These are phyloP conservation scores for Steccherinum ochraceum DNA, from an alignment of 768 basidiomycete genomes.

Conservation along the genomic window DNA sequence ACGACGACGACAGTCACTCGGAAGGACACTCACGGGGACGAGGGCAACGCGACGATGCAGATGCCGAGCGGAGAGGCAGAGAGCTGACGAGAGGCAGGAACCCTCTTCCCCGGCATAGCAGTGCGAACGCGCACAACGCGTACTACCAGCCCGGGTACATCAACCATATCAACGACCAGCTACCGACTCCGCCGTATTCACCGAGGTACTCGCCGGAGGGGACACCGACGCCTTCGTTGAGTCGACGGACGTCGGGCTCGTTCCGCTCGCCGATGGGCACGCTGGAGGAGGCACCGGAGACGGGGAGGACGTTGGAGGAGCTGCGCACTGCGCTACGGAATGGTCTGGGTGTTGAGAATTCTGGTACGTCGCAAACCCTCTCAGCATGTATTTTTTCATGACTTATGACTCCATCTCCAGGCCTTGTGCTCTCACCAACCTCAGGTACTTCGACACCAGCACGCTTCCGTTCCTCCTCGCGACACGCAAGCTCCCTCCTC, in stretches of 20 bases:
- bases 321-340: constrained; percentile 10
- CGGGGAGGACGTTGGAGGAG: constrained; percentile 10
- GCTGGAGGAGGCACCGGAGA: constrained; percentile 8
- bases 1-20: constrained; percentile 29
- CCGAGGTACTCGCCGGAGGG: constrained; percentile 16
- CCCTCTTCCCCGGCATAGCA: constrained; percentile 18
- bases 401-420: neutral
- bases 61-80: constrained; percentile 9
- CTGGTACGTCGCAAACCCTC: neutral
- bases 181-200: constrained; percentile 28
- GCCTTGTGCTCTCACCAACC: constrained; percentile 1
- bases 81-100: constrained; percentile 8
- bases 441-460: constrained; percentile 6
- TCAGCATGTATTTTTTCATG: neutral
- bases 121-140: constrained; percentile 27
- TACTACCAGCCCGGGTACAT: constrained; percentile 24
- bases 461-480: neutral
- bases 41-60: neutral
- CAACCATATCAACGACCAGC: constrained; percentile 17
- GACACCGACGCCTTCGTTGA: constrained; percentile 19
- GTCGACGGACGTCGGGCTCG: constrained; percentile 11
- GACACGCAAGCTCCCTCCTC: neutral
- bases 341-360: neutral
- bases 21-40: constrained; percentile 8
- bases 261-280: constrained; percentile 10